phyloP scores from a whole-genome alignment of 2,329 filamentous ascomycete species.

The Blastomyces emzantsi region DNA sequence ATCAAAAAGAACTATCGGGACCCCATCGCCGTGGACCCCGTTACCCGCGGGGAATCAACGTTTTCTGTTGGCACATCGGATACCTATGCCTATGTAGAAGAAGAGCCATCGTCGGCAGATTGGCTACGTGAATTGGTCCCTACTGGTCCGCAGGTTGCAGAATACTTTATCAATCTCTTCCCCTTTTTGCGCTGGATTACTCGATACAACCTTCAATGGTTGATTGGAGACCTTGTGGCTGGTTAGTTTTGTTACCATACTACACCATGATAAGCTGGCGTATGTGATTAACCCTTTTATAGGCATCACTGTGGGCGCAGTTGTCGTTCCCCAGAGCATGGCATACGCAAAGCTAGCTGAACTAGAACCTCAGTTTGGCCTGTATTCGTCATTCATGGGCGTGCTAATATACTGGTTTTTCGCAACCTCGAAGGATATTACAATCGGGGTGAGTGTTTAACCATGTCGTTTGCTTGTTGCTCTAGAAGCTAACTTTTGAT shows the following conservation, averaged over 20 bases:
- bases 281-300: neutral
- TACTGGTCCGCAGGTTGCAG: slow-evolving; percentile 41
- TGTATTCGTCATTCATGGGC: slow-evolving; percentile 95
- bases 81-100: slow-evolving; percentile 74
- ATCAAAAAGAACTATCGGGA: slow-evolving; percentile 71
- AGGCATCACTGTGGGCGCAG: slow-evolving; percentile 63
- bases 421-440: slow-evolving; percentile 96
- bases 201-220: slow-evolving; percentile 83
- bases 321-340: slow-evolving; percentile 95
- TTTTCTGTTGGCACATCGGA: slow-evolving; percentile 65
- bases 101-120: slow-evolving; percentile 65
- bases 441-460: slow-evolving; percentile 67
- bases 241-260: slow-evolving; percentile 44
- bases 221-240: slow-evolving; percentile 79
- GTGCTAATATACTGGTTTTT: slow-evolving; percentile 96
- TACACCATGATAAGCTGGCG: neutral
- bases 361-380: slow-evolving; percentile 70
- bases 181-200: slow-evolving; percentile 85
- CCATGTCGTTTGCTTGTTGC: slow-evolving; percentile 1
- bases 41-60: slow-evolving; percentile 69
- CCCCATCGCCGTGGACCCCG: slow-evolving; percentile 46
- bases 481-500: slow-evolving; percentile 14
- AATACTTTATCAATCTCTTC: slow-evolving; percentile 66
- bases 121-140: slow-evolving; percentile 61
- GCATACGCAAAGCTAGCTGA: slow-evolving; percentile 80